Conservation (phyloP, 306 rosid genomes). For the Prunus mume region DNA sequence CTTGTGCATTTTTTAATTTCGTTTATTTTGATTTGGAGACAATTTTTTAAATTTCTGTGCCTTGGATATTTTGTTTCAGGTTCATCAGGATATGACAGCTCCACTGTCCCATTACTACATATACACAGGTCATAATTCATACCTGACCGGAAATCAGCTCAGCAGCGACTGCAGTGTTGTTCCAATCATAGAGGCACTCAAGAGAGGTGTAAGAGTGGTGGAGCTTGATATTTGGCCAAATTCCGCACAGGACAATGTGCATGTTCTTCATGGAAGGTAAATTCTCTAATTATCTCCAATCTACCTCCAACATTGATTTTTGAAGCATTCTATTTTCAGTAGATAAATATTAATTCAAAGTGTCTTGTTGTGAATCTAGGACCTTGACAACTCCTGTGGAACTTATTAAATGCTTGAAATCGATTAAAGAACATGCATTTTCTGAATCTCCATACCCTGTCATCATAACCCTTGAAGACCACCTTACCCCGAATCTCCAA, state of each 20-base stretch:
- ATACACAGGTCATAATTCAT: slow-evolving; percentile 71
- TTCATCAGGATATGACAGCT: slow-evolving; percentile 69
- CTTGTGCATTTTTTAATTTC: neutral
- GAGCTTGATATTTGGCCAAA: slow-evolving; percentile 80
- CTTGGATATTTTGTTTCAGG: slow-evolving; percentile 33
- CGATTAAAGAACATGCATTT: slow-evolving; percentile 63
- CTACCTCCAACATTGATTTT: neutral
- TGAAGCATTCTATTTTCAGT: neutral
- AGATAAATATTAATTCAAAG: neutral
- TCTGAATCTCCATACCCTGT: slow-evolving; percentile 67
- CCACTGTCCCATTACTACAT: slow-evolving; percentile 64
- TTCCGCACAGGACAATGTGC: slow-evolving; percentile 46
- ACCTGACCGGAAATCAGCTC: slow-evolving; percentile 73
- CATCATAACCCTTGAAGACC: slow-evolving; percentile 69
- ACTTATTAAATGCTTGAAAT: slow-evolving; percentile 50
- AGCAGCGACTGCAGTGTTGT: slow-evolving; percentile 70
- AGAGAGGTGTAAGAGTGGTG: slow-evolving; percentile 67
- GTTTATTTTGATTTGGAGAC: neutral
- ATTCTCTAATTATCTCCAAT: neutral
- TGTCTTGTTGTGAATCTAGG: slow-evolving; percentile 33
- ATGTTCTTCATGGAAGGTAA: slow-evolving; percentile 72
- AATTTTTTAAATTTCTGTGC: neutral
- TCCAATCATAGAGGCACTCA: slow-evolving; percentile 57
- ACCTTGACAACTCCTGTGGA: slow-evolving; percentile 68
- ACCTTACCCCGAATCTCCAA: slow-evolving; percentile 60